phyloP scores from a whole-genome alignment of 2,329 filamentous ascomycete genomes.

The Gaeumannomyces tritici region DNA sequence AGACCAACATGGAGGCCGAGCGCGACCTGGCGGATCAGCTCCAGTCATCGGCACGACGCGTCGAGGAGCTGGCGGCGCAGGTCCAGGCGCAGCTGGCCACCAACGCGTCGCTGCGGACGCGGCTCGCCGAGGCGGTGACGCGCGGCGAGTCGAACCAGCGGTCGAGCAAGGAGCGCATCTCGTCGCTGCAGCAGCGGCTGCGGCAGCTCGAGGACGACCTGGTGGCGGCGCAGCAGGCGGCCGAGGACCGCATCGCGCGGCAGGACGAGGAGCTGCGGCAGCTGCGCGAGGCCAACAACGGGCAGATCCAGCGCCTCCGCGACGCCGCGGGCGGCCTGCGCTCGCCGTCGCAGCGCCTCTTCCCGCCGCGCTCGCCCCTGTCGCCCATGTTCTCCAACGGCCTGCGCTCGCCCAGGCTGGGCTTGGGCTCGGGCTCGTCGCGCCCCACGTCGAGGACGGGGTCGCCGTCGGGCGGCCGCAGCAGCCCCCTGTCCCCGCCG shows the following conservation, averaged over 20 bases:
- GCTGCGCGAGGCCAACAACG: slow-evolving; percentile 67
- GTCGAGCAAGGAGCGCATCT: slow-evolving; percentile 71
- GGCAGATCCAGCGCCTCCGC: slow-evolving; percentile 67
- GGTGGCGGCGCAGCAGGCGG: slow-evolving; percentile 70
- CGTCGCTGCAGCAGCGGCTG: slow-evolving; percentile 71
- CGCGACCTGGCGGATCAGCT: slow-evolving; percentile 60
- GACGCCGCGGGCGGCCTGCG: slow-evolving; percentile 28
- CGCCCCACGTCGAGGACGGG: slow-evolving; percentile 5
- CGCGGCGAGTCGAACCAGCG: slow-evolving; percentile 80
- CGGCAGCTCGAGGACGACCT: slow-evolving; percentile 77
- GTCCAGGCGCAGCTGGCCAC: slow-evolving; percentile 72
- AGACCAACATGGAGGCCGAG: slow-evolving; percentile 48
- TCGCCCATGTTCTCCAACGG: slow-evolving; percentile 48
- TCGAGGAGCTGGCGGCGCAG: slow-evolving; percentile 65
- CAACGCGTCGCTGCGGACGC: slow-evolving; percentile 65
- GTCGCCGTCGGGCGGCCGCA: slow-evolving; percentile 8
- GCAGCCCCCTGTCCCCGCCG: slow-evolving; percentile 7
- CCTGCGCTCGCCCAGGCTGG: slow-evolving; percentile 45
- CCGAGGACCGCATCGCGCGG: slow-evolving; percentile 71
- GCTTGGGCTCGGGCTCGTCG: too few species aligned
- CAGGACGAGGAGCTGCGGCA: slow-evolving; percentile 79
- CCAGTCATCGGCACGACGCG: slow-evolving; percentile 61
- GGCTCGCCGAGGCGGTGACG: slow-evolving; percentile 69
- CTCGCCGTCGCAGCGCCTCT: slow-evolving; percentile 12
- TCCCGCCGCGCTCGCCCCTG: slow-evolving; percentile 49